phyloP scores from a whole-genome alignment of 352 stramenopile genomes.

The Globisporangium spinosum region DNA sequence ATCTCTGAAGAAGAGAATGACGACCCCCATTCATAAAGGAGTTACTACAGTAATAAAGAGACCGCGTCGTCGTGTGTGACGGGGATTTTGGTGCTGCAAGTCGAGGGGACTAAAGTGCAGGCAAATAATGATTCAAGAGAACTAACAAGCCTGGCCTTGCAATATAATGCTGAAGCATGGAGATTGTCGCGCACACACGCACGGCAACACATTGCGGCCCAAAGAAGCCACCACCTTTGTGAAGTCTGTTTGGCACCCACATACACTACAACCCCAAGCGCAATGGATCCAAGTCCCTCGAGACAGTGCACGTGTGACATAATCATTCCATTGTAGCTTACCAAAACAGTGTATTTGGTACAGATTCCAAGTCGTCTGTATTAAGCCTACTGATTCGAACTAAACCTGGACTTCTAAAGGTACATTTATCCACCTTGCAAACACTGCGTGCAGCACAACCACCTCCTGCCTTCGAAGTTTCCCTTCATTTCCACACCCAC shows the following conservation, averaged over 20 bases:
- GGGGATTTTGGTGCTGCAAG: background rate
- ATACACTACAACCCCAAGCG: background rate
- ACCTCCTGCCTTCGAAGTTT: background rate
- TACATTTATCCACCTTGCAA: background rate
- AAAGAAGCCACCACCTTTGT: background rate
- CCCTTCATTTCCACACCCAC: background rate
- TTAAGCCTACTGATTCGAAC: no score
- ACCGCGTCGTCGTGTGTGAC: background rate
- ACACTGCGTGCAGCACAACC: background rate
- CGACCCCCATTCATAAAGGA: background rate
- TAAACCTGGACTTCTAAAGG: background rate
- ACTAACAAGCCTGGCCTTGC: background rate
- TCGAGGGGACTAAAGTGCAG: background rate
- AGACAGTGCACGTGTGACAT: background rate
- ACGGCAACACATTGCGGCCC: background rate
- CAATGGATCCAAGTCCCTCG: background rate
- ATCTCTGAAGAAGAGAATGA: background rate
- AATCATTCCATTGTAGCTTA: background rate
- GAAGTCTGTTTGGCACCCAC: background rate
- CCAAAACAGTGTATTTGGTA: background rate
- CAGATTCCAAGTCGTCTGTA: no score
- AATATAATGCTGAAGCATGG: background rate
- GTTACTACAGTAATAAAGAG: background rate
- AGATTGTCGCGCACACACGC: background rate
- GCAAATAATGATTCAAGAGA: background rate